Percentiles rank a stretch among this genome's conserved stretches.
These are phyloP conservation scores for Lasiodiplodia citricola DNA, from an alignment of 2,329 filamentous ascomycete genomes.

Conservation along the genomic window DNA sequence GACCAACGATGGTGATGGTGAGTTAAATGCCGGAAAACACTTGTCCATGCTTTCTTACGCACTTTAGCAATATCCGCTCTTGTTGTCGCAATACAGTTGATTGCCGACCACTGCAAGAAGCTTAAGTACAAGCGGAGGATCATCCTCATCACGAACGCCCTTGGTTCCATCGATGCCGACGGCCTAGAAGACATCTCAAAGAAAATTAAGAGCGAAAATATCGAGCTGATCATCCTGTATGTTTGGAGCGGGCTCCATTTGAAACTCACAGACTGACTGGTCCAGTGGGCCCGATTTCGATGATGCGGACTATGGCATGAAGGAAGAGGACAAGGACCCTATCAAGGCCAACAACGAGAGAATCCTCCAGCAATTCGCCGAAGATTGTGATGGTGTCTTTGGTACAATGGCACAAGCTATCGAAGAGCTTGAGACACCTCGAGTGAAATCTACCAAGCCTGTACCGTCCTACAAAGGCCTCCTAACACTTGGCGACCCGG, in stretches of 20 bases:
- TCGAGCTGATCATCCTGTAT: constrained; percentile 80
- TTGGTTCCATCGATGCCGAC: constrained; percentile 73
- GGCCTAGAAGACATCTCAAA: constrained; percentile 71
- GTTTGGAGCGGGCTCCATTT: constrained; percentile 43
- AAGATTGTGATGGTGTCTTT: constrained; percentile 69
- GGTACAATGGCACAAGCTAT: constrained; percentile 89
- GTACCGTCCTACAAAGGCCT: constrained; percentile 79
- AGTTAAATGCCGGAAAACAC: constrained; percentile 25
- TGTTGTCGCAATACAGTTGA: constrained; percentile 86
- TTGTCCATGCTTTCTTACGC: neutral
- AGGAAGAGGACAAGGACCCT: constrained; percentile 68
- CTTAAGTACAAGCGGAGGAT: constrained; percentile 58
- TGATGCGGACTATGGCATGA: constrained; percentile 85
- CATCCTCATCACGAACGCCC: constrained; percentile 83
- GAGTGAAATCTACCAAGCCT: constrained; percentile 75
- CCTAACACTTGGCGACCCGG: constrained; percentile 78
- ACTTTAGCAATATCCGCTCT: constrained; percentile 74
- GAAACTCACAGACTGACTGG: neutral
- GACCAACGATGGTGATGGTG: constrained; percentile 75
- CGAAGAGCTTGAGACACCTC: constrained; percentile 76
- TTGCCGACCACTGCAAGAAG: constrained; percentile 77
- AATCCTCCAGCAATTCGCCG: constrained; percentile 67
- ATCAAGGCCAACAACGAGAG: constrained; percentile 72
- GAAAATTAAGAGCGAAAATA: constrained; percentile 76
- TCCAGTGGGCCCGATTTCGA: constrained; percentile 89